Conservation (phyloP, 768 basidiomycete genomes). For the Clathrus columnatus region DNA sequence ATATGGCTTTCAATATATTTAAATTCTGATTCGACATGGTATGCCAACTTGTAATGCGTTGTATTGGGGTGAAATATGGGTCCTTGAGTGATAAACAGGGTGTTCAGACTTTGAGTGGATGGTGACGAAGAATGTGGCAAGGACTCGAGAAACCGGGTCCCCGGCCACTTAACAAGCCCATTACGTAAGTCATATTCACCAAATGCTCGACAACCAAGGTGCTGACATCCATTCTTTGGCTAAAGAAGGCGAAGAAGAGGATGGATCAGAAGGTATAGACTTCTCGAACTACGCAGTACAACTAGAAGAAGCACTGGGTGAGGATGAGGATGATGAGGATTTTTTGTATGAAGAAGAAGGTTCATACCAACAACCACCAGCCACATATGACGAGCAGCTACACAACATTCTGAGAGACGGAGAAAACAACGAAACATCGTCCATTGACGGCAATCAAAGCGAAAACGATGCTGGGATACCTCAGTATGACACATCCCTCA, state of each 20-base stretch:
- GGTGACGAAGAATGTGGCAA: constrained; percentile 13
- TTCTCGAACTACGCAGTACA: constrained; percentile 49
- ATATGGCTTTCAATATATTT: constrained; percentile 67
- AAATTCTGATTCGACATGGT: constrained; percentile 67
- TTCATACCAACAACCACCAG: background rate
- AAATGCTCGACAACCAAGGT: background rate
- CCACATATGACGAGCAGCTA: constrained; percentile 5
- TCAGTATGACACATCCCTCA: constrained; percentile 3
- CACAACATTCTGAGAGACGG: background rate
- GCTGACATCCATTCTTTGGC: background rate
- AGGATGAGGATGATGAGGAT: constrained; percentile 26
- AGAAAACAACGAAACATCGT: background rate
- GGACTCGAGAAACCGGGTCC: constrained; percentile 3
- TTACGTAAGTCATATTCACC: background rate
- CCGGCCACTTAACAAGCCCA: constrained; percentile 1
- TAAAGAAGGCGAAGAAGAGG: background rate
- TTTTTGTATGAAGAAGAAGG: constrained; percentile 12
- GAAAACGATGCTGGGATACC: constrained; percentile 9
- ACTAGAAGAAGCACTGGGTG: constrained; percentile 56
- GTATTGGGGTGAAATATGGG: constrained; percentile 16
- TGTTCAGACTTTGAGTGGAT: background rate
- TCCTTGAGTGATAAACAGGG: constrained; percentile 11
- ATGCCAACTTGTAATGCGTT: constrained; percentile 70
- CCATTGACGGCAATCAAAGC: background rate
- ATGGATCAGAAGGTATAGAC: background rate